phyloP scores from a whole-genome alignment of 495 filamentous ascomycete species.

The Lentithecium fluviatile region DNA sequence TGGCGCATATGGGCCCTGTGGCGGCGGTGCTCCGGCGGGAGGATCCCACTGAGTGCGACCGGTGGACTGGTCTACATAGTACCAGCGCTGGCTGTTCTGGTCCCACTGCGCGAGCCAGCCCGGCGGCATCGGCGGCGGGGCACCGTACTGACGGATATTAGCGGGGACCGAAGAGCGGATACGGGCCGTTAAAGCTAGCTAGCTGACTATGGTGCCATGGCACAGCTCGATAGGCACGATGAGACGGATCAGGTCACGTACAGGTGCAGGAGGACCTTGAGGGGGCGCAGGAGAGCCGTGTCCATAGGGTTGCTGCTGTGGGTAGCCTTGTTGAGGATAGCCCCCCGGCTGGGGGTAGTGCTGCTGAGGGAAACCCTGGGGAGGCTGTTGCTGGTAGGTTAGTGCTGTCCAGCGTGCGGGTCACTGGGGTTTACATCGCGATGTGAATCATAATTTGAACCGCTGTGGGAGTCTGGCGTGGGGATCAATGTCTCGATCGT shows the following conservation, averaged over 20 bases:
- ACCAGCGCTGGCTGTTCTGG: slow-evolving; percentile 33
- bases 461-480: neutral
- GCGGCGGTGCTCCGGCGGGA: slow-evolving; percentile 8
- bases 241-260: neutral
- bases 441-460: neutral
- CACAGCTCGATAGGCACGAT: neutral
- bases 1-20: slow-evolving; percentile 16
- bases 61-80: slow-evolving; percentile 36
- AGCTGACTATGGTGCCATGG: neutral
- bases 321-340: neutral
- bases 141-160: slow-evolving; percentile 5
- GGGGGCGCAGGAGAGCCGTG: slow-evolving; percentile 7
- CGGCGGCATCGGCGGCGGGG: slow-evolving; percentile 30
- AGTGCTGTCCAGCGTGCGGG: neutral
- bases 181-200: neutral
- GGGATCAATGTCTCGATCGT: neutral
- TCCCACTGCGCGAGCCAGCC: slow-evolving; percentile 38
- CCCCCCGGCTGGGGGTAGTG: slow-evolving; percentile 4
- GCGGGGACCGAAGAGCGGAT: neutral
- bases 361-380: neutral
- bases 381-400: slow-evolving; percentile 6
- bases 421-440: neutral
- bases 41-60: slow-evolving; percentile 39
- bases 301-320: slow-evolving; percentile 15
- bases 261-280: slow-evolving; percentile 20